Conservation (phyloP, 2,329 filamentous ascomycete genomes). For the Dactylellina drechsleri region DNA sequence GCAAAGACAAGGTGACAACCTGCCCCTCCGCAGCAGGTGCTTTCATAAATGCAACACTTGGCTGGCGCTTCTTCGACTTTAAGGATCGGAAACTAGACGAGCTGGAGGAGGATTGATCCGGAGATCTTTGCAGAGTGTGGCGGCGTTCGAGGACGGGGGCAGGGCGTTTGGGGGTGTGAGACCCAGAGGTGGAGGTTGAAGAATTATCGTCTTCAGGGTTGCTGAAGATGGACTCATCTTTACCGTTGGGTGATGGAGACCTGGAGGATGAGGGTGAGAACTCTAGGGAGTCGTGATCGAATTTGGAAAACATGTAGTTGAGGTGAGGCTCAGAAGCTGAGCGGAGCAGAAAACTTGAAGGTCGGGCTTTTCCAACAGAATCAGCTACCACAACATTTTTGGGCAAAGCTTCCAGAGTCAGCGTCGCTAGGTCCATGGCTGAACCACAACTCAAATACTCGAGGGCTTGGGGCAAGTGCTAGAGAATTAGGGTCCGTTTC, state of each 20-base stretch:
- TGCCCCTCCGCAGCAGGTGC: constrained; percentile 46
- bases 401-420: constrained; percentile 53
- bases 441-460: constrained; percentile 42
- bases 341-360: constrained; percentile 47
- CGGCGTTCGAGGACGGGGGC: constrained; percentile 49
- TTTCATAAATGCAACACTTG: constrained; percentile 52
- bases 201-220: constrained; percentile 52
- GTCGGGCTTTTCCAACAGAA: constrained; percentile 43
- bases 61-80: constrained; percentile 44
- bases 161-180: constrained; percentile 44
- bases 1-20: constrained; percentile 50
- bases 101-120: constrained; percentile 42
- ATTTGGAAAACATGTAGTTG: constrained; percentile 54
- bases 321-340: constrained; percentile 53
- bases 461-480: constrained; percentile 8
- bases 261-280: constrained; percentile 50
- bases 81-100: constrained; percentile 46
- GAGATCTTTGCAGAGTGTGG: constrained; percentile 42
- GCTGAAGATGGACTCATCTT: constrained; percentile 54
- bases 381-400: constrained; percentile 54
- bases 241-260: constrained; percentile 50
- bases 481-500: constrained; percentile 20
- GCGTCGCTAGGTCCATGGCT: constrained; percentile 47
- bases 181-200: constrained; percentile 48
- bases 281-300: constrained; percentile 41